Base-by-base conservation (phyloP, 2,329 filamentous ascomycete genomes). In the Plenodomus biglobosus region DNA sequence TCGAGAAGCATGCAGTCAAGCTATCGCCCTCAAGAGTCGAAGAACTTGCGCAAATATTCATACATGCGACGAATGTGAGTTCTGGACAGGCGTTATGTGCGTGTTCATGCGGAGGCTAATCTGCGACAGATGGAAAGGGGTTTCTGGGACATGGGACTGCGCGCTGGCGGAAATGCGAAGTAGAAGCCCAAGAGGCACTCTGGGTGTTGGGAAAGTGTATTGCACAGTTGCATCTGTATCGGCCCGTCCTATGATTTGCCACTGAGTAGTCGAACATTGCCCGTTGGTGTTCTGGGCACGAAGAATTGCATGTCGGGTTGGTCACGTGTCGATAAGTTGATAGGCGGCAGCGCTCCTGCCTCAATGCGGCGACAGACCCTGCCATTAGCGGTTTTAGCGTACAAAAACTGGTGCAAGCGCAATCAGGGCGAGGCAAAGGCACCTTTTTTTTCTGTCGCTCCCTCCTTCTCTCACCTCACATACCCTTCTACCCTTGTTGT, bases 11-110 rank as follows among this genome's bases (percentile, higher is more conserved):
- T 64, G 85, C 88, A 15, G 75, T 80, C n/a, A 75, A 84, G 40
- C 87, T 92, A 58, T 92, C 89, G 2, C 84, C 87, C 0, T 78
- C 77, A 32, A 79, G 90, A 37, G 82, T 96, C 48, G 90, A 96
- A 60, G 87, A 95, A 66, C 75, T 97, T 41, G 84, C 92, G 38
- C 79, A 82, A 56, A 90, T 96, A 42, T 96, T 96, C 65, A 83
- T 91, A 39, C 87, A 91, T 59, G 90, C 87, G n/a, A 95, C 90
- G 15, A 88, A 86, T 77, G 88, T 90, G 70, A 73, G 80, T 66
- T 20, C 38, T 19, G 32, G 6, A 11, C 20, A 40, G 27, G 36
- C 13, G 21, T 18, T 8, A 17, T 46, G 40, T 44, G 38, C 45
- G 40, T 44, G 38, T 36, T 16, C 18, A 21, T 6, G 10, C 37